phyloP scores from a whole-genome alignment of 768 basidiomycete genomes.

The Trichaptum fuscoviolaceum region DNA sequence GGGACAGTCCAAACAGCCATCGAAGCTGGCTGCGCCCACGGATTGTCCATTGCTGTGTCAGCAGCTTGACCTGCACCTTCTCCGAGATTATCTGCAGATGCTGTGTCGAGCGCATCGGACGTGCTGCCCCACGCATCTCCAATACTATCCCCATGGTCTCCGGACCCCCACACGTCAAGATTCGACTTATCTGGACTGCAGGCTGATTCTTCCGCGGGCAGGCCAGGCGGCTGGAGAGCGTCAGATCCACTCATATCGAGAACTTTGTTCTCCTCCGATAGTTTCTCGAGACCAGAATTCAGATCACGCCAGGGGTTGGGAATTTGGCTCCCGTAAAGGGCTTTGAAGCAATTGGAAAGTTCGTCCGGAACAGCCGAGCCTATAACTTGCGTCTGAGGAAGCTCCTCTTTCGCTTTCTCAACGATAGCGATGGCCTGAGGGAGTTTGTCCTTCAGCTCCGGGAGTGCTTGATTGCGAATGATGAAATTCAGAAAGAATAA shows the following conservation, averaged over 20 bases:
- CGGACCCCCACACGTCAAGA: neutral
- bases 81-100: slow-evolving; percentile 1
- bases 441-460: slow-evolving; percentile 42
- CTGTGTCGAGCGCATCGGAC: slow-evolving; percentile 10
- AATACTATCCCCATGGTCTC: slow-evolving; percentile 8
- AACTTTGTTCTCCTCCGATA: slow-evolving; percentile 9
- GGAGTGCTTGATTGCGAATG: slow-evolving; percentile 49
- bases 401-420: slow-evolving; percentile 40
- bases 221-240: too few species aligned
- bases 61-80: slow-evolving; percentile 4
- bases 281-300: neutral
- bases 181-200: neutral
- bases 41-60: neutral
- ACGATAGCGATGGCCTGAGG: slow-evolving; percentile 40
- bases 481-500: slow-evolving; percentile 58
- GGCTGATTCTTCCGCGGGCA: neutral
- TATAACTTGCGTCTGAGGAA: slow-evolving; percentile 43
- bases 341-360: neutral
- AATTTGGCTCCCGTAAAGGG: neutral
- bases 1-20: slow-evolving; percentile 10
- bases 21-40: slow-evolving; percentile 3
- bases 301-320: neutral
- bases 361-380: slow-evolving; percentile 42
- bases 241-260: slow-evolving; percentile 12
- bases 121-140: slow-evolving; percentile 14